Percentiles rank a stretch among this genome's conserved stretches.
These are phyloP conservation scores for Paramyrothecium sp. DNA, from an alignment of 2,329 filamentous ascomycete species.

Conservation along the genomic window DNA sequence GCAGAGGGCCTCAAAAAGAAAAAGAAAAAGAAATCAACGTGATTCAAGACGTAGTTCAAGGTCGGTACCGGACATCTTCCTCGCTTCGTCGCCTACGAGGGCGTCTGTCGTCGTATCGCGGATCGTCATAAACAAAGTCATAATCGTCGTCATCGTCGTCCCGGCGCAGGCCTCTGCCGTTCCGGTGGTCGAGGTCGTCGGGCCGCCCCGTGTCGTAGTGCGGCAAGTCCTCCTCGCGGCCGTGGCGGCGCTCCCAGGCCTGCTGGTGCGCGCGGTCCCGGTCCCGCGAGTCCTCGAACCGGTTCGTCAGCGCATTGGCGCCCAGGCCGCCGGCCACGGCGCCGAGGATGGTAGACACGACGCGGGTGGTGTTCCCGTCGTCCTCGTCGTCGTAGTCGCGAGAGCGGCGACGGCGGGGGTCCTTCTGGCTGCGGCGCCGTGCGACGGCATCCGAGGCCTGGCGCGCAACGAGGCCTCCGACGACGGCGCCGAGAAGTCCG, in stretches of 20 bases:
- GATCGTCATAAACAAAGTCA: slow-evolving; percentile 26
- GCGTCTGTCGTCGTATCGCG: slow-evolving; percentile 22
- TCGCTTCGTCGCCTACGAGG: slow-evolving; percentile 19
- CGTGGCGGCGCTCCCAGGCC: slow-evolving; percentile 31
- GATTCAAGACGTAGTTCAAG: neutral
- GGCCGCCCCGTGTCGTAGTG: slow-evolving; percentile 19
- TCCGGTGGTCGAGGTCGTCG: slow-evolving; percentile 8
- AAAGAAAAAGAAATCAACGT: neutral
- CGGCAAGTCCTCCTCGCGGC: slow-evolving; percentile 22
- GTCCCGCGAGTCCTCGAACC: slow-evolving; percentile 35
- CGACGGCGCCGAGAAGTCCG: slow-evolving; percentile 51
- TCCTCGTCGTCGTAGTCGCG: slow-evolving; percentile 21
- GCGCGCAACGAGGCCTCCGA: slow-evolving; percentile 52
- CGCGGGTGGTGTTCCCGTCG: slow-evolving; percentile 27
- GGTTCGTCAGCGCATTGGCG: slow-evolving; percentile 48
- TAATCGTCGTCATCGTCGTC: slow-evolving; percentile 20
- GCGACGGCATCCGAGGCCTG: slow-evolving; percentile 43
- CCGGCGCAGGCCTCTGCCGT: slow-evolving; percentile 15
- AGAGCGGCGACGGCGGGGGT: slow-evolving; percentile 17
- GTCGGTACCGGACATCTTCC: slow-evolving; percentile 10
- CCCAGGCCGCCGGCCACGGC: slow-evolving; percentile 55
- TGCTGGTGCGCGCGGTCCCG: slow-evolving; percentile 28
- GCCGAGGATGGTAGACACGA: slow-evolving; percentile 51
- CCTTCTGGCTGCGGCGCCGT: slow-evolving; percentile 23
- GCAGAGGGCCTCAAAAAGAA: no score